Evolutionary conservation across 2,329 filamentous ascomycete species (phyloP).

Genomic region (Pestalotiopsis sp.): DNA sequence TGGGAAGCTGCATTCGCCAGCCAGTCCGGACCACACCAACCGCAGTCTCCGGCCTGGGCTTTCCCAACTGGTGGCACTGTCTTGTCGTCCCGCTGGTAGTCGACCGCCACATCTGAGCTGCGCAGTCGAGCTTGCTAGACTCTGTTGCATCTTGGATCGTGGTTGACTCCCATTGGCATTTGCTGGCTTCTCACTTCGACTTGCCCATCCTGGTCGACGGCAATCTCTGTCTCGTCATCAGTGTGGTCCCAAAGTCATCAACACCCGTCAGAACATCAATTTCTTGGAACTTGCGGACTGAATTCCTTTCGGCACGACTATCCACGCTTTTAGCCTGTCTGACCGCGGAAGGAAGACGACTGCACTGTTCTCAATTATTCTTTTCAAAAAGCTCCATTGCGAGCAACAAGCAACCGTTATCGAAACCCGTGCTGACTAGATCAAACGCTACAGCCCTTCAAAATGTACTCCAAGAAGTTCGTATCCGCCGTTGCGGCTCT

Average conservation of each 20-base stretch:
- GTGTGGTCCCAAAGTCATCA: not conserved
- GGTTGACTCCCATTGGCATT: not conserved
- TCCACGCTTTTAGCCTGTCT: not conserved
- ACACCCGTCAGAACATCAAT: constrained; percentile 15
- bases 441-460: constrained; percentile 28
- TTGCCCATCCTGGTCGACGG: not conserved
- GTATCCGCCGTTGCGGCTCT: constrained; percentile 49
- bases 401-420: not conserved
- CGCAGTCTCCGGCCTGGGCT: not conserved
- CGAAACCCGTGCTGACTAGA: not conserved
- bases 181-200: not conserved
- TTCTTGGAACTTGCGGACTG: constrained; percentile 18
- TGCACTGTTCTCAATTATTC: constrained; percentile 3
- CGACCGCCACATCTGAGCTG: not conserved
- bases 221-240: not conserved
- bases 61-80: not conserved
- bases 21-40: not conserved
- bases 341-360: not conserved
- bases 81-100: not conserved
- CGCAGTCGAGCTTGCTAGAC: constrained; percentile 3
- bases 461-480: constrained; percentile 49
- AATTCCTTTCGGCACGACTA: constrained; percentile 11
- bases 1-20: not conserved
- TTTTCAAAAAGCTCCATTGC: constrained; percentile 10
- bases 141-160: not conserved